phyloP scores from a whole-genome alignment of 1,139 yeast species.

The Pichia sp. region DNA sequence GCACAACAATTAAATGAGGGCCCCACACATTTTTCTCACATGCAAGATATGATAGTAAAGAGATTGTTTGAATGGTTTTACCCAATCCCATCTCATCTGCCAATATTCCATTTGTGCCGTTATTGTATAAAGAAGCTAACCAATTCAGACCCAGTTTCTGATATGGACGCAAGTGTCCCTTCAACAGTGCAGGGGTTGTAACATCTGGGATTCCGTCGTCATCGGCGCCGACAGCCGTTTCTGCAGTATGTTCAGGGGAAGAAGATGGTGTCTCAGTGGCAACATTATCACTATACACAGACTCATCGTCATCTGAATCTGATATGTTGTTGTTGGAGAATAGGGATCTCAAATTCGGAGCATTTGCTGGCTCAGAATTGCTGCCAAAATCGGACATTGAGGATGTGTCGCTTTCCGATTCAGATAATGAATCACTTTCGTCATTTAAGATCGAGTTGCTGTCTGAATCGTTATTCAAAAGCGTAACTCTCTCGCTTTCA shows the following conservation, averaged over 20 bases:
- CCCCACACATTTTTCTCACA: conserved; percentile 97
- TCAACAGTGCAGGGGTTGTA: conserved; percentile 57
- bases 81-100: conserved; percentile 99
- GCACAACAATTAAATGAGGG: conserved; percentile 93
- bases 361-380: conserved; percentile 16
- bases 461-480: conserved; percentile 19
- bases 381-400: conserved; percentile 2
- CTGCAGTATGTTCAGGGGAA: conserved; percentile 24
- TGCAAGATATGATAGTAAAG: conserved; percentile 81
- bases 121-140: conserved; percentile 91
- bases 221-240: conserved; percentile 19
- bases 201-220: conserved; percentile 55
- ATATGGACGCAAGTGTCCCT: conserved; percentile 84
- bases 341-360: conserved; percentile 27
- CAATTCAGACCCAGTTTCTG: conserved; percentile 96
- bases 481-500: conserved; percentile 24
- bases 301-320: conserved; percentile 32
- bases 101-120: conserved; percentile 89
- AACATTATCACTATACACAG: conserved; percentile 27
- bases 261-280: conserved; percentile 26
- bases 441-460: conserved; percentile 25
- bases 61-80: conserved; percentile 86
- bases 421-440: conserved; percentile 25
- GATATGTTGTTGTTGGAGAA: conserved; percentile 23
- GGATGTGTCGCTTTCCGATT: conserved; percentile 3